Evolutionary conservation across 805 yeast genomes (phyloP), one percentile per base, ranked within the genome.

Genomic region (Jamesozyma rosinii): DNA sequence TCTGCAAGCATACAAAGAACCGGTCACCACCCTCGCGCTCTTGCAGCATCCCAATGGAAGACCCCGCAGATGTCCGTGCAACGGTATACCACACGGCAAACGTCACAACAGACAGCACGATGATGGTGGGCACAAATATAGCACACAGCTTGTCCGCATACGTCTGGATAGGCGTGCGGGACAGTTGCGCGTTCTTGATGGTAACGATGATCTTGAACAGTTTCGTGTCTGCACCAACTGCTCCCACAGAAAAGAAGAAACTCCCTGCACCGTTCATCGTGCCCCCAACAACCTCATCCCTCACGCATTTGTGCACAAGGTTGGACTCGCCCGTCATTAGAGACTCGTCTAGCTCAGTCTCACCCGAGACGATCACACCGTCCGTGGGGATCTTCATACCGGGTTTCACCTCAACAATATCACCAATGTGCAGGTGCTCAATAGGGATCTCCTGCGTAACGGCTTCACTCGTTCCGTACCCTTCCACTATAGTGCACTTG

Each of bases 301-400:
- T 88, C 1, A 53, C 53, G 2, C 41, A 54, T 54, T 90, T 92
- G 34, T 66, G 61, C 0, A 89, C 79, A 1, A 95, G 89, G 33
- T 76, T 58, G 0, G 95, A 76, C 64, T 92, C 98, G 40, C 99
- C 99, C 0, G 98, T 90, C 44, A 92, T 69, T 20, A 89, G 66
- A 2, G 96, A 81, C 63, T 92, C 99, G 57, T 89, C 90, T 27
- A 87, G 73, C 54, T 84, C 95, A 0, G 95, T 75, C 44, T 74
- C 75, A 6, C 98, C 98, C 49, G 70, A 70, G 1, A 83, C 64
- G 15, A 94, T 79, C 6, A 71, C 59, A 38, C 97, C 99, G 68
- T 92, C 99, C 1, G 95, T 88, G 1, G 97, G 95, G 3, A 92
- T 74, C 51, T 79, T 85, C 41, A 81, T 81, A 10, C 98, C 98